Evolutionary conservation across 2,329 filamentous ascomycete genomes (phyloP).

Genomic region (Fusarium xyrophilum): DNA sequence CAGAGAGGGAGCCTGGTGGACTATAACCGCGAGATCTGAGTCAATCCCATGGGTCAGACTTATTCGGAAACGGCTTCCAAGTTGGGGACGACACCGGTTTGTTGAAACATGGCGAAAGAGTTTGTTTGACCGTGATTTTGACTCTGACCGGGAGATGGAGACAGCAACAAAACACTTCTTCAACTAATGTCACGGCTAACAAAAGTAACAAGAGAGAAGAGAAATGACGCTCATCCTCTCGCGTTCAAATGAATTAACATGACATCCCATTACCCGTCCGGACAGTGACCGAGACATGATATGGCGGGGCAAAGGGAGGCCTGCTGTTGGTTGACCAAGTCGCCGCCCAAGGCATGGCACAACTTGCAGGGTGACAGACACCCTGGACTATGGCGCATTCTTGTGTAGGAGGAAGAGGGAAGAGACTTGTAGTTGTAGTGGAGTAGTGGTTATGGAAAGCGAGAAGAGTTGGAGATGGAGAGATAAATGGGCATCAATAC

Average conservation of each 20-base stretch:
- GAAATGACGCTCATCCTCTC: conserved; percentile 14
- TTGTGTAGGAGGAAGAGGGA: neutral
- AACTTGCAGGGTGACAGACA: conserved; percentile 27
- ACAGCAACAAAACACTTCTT: neutral
- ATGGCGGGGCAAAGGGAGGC: conserved; percentile 30
- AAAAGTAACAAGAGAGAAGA: conserved; percentile 30
- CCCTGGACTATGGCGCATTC: conserved; percentile 18
- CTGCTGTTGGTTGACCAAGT: conserved; percentile 30
- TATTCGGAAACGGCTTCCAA: conserved; percentile 21
- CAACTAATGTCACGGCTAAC: neutral
- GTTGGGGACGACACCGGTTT: conserved; percentile 16
- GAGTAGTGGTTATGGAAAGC: neutral
- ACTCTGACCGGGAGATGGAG: neutral
- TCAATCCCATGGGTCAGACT: conserved; percentile 19
- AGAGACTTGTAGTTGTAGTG: neutral
- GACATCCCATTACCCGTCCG: conserved; percentile 33
- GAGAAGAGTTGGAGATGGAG: neutral
- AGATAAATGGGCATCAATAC: conserved; percentile 7
- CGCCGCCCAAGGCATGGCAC: conserved; percentile 24
- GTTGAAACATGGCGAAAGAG: conserved; percentile 16
- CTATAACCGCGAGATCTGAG: neutral
- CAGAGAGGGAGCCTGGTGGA: conserved; percentile 8
- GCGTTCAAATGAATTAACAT: conserved; percentile 31
- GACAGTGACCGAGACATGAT: conserved; percentile 40
- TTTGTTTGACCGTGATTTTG: neutral